phyloP scores from a whole-genome alignment of 2,329 filamentous ascomycete species.

The Penicillium expansum region DNA sequence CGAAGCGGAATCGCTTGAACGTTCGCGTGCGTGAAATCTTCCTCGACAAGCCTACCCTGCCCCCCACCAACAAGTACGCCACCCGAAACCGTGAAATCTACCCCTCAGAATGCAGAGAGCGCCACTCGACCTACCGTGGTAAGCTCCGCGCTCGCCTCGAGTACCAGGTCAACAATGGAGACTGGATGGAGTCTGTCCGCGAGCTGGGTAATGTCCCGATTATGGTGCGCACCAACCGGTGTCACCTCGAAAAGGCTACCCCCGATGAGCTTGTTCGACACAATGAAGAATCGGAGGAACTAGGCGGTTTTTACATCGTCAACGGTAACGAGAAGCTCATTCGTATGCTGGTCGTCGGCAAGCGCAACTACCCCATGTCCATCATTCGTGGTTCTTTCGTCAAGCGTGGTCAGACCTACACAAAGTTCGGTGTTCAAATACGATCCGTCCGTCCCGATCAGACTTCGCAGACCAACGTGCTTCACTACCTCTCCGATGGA shows the following conservation, averaged over 20 bases:
- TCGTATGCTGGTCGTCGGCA: conserved; percentile 83
- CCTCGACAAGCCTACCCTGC: conserved; percentile 77
- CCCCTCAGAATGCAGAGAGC: conserved; percentile 89
- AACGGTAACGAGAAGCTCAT: conserved; percentile 98
- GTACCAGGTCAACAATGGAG: conserved; percentile 81
- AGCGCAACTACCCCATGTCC: conserved; percentile 92
- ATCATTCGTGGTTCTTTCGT: conserved; percentile 88
- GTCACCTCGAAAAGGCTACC: conserved; percentile 82
- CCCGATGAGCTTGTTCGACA: conserved; percentile 77
- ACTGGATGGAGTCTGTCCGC: conserved; percentile 75
- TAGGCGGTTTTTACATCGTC: conserved; percentile 95
- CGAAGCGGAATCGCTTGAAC: conserved; percentile 68
- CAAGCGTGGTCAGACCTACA: conserved; percentile 83
- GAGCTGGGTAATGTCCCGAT: conserved; percentile 88
- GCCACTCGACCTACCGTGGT: conserved; percentile 87
- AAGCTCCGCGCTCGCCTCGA: conserved; percentile 80
- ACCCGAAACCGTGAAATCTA: conserved; percentile 77
- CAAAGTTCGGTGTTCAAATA: conserved; percentile 84
- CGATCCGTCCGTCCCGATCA: conserved; percentile 94
- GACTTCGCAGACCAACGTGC: conserved; percentile 93
- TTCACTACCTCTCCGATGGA: conserved; percentile 93
- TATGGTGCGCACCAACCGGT: conserved; percentile 91
- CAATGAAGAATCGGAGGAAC: conserved; percentile 93
- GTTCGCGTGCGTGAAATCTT: conserved; percentile 78
- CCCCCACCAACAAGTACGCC: conserved; percentile 78